Evolutionary conservation across 78 protist species (phyloP), one percentile per base, ranked within the genome.

Genomic region (Anaeramoeba flamelloides): DNA sequence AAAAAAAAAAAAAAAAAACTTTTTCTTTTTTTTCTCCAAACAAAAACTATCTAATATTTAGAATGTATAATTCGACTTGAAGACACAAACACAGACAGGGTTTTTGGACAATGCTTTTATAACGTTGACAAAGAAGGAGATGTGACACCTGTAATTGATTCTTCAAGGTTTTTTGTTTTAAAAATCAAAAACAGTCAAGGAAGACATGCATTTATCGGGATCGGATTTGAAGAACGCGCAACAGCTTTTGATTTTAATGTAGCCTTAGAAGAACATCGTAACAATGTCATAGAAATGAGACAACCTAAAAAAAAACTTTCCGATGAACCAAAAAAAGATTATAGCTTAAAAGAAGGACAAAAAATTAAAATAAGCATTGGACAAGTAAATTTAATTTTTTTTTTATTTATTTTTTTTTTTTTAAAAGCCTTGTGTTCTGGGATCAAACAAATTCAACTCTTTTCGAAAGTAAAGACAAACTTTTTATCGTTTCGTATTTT

Each of bases 211-310:
- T 89, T 83, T 83, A 74, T 90, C 32, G 92, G 92, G 40, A 75
- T 90, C 65, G 92, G 92, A 22, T 90, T 88, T 77, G 53, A 17
- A 34, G 91, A 90, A 30, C 77, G 92, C 22, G 1, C 38, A 39
- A 88, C 79, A 40, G 80, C 91, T 36, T 90, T 90, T 84, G 92
- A 90, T 26, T 90, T 90, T 74, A 87, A 88, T 83, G 89, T 88
- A 36, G 33, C 91, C 39, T 32, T 90, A 3, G 84, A 85, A 40
- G 92, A 89, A 76, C 89, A 90, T 75, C 74, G 80, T 3, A 76
- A 86, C 87, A 76, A 81, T 39, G 75, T 77, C 2, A 8, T 76
- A 26, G 1, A 8, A 8, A 30, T 76, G 33, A 32, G 69, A n/a
- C n/a, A n/a, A n/a, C n/a, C n/a, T n/a, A n/a, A n/a, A n/a, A n/a